Conservation (phyloP, 129 eudicot species). For the Cynara cardunculus region DNA sequence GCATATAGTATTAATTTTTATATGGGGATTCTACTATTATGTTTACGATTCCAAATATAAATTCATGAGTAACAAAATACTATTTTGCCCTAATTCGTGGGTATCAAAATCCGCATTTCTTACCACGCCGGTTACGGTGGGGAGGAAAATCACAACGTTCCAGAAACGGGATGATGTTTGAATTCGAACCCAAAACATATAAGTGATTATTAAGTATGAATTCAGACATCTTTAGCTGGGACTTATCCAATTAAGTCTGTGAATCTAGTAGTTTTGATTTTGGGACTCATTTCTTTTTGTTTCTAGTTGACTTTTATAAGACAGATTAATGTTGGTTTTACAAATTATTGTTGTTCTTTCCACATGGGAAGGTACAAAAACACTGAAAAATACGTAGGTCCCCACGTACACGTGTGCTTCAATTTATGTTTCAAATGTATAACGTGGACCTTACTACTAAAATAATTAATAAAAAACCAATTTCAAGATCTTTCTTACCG, state of each 20-base stretch:
- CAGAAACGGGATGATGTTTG: background rate
- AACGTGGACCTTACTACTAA: conserved; percentile 4
- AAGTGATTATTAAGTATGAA: no score
- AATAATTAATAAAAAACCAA: background rate
- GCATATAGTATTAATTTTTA: background rate
- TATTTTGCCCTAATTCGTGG: no score
- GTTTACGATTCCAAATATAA: background rate
- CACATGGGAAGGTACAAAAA: background rate
- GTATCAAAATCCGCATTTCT: no score
- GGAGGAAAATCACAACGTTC: no score
- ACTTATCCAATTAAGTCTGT: background rate
- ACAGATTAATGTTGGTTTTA: background rate
- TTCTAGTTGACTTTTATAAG: background rate
- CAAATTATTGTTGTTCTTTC: background rate
- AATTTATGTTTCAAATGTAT: background rate
- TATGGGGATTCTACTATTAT: background rate
- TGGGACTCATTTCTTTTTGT: no score
- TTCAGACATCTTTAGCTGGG: background rate
- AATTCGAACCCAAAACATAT: background rate
- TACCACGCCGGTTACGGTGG: no score
- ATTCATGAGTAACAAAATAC: background rate
- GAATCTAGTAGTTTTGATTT: background rate
- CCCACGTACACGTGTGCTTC: conserved; percentile 17
- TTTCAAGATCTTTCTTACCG: conserved; percentile 23
- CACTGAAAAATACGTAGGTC: background rate